These are phyloP conservation scores for Karstenula rhodostoma DNA, from an alignment of 2,329 filamentous ascomycete species.

Conservation along the genomic window DNA sequence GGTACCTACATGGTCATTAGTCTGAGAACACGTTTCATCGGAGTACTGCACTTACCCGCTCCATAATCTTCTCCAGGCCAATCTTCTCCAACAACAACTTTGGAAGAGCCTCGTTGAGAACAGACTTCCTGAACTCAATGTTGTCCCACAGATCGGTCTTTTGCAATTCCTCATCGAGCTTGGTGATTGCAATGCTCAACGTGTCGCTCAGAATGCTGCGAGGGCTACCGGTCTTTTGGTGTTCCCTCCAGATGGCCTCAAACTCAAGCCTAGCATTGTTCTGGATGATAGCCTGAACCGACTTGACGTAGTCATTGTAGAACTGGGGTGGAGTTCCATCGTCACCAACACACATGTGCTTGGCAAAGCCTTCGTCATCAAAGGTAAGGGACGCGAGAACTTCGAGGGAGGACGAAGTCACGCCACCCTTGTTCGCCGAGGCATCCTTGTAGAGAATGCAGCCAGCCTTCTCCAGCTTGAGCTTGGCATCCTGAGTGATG, in stretches of 20 bases:
- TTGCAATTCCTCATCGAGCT: conserved; percentile 94
- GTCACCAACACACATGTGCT: conserved; percentile 90
- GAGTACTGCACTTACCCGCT: conserved; percentile 65
- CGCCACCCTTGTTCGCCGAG: conserved; percentile 97
- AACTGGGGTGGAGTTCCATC: conserved; percentile 84
- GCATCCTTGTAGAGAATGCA: conserved; percentile 97
- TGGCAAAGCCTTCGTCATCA: conserved; percentile 84
- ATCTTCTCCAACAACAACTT: conserved; percentile 86
- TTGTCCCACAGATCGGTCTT: conserved; percentile 92
- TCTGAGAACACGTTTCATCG: not conserved
- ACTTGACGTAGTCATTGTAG: conserved; percentile 90
- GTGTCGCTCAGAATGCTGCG: conserved; percentile 91
- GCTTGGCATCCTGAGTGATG: conserved; percentile 97
- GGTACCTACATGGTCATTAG: conserved; percentile 67
- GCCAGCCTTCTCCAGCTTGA: conserved; percentile 92
- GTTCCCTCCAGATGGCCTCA: conserved; percentile 97
- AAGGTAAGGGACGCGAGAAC: conserved; percentile 95
- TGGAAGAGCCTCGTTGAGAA: conserved; percentile 86
- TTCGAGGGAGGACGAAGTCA: conserved; percentile 95
- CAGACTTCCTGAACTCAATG: conserved; percentile 75
- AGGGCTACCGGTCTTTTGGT: conserved; percentile 79
- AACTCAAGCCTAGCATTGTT: conserved; percentile 94
- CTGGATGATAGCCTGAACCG: conserved; percentile 89
- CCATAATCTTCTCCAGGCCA: conserved; percentile 85
- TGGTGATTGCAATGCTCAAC: conserved; percentile 91